Evolutionary conservation across 768 basidiomycete species (phyloP).

Genomic region (Boletellus emodensis): DNA sequence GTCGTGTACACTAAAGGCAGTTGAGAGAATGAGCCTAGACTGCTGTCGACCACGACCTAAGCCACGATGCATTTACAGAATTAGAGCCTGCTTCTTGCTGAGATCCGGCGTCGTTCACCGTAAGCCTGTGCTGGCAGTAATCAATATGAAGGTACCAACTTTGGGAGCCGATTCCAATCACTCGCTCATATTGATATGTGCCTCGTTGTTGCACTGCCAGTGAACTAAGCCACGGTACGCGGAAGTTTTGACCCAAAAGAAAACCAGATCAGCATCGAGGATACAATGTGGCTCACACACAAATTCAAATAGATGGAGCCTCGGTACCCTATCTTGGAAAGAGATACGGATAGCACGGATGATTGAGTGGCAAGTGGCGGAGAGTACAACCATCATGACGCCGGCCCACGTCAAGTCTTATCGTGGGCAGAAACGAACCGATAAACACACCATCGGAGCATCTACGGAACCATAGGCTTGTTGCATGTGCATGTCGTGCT

Average conservation of each 20-base stretch:
- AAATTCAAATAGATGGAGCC: constrained; percentile 28
- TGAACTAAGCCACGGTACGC: constrained; percentile 15
- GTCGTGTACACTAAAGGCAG: constrained; percentile 51
- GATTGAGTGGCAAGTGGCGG: constrained; percentile 1
- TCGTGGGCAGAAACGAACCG: constrained; percentile 10
- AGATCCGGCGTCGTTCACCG: constrained; percentile 20
- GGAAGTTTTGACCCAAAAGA: constrained; percentile 8
- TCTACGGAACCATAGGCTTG: background rate
- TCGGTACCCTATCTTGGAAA: constrained; percentile 16
- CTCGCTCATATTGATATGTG: constrained; percentile 16
- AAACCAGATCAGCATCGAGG: constrained; percentile 23
- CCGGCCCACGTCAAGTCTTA: constrained; percentile 12
- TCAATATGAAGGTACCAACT: constrained; percentile 22
- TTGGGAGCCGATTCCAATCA: constrained; percentile 4
- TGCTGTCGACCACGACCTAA: constrained; percentile 7
- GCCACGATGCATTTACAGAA: constrained; percentile 20
- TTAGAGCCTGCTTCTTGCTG: constrained; percentile 18
- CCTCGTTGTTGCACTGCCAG: constrained; percentile 28
- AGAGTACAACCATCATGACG: background rate
- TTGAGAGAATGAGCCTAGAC: constrained; percentile 20
- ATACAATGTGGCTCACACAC: constrained; percentile 20
- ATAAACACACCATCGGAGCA: constrained; percentile 8
- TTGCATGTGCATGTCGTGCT: constrained; percentile 1
- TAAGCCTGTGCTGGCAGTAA: constrained; percentile 19
- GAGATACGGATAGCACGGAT: constrained; percentile 16